A percentile compares a stretch with the other conserved stretches of the same genome.
Evolutionary conservation across 805 yeast species (phyloP).

Genomic region (Kodamaea neixiangensis): DNA sequence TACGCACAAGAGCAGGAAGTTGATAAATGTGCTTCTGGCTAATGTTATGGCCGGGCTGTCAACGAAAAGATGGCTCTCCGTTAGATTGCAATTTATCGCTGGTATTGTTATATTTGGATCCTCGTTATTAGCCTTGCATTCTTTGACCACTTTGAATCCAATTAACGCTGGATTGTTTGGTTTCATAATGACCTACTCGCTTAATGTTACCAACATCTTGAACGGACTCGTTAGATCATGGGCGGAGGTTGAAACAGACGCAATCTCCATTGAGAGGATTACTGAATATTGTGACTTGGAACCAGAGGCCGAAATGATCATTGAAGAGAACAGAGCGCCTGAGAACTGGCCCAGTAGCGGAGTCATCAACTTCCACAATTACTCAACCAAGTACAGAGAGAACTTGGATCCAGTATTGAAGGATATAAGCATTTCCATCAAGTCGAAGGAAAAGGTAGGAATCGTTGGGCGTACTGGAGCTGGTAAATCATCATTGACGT

Average conservation of each 20-base stretch:
- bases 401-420: slow-evolving; percentile 79
- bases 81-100: slow-evolving; percentile 63
- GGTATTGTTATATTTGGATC: slow-evolving; percentile 54
- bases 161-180: slow-evolving; percentile 63
- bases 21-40: slow-evolving; percentile 50
- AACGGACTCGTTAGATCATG: slow-evolving; percentile 58
- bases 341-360: slow-evolving; percentile 80
- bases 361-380: slow-evolving; percentile 62
- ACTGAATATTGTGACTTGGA: slow-evolving; percentile 54
- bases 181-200: slow-evolving; percentile 61
- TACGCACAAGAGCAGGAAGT: slow-evolving; percentile 50
- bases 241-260: slow-evolving; percentile 63
- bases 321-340: slow-evolving; percentile 38
- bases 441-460: slow-evolving; percentile 83
- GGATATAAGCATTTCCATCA: slow-evolving; percentile 60
- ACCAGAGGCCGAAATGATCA: slow-evolving; percentile 48
- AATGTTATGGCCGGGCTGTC: slow-evolving; percentile 25
- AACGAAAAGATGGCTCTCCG: slow-evolving; percentile 65
- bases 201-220: slow-evolving; percentile 55
- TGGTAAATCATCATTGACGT: slow-evolving; percentile 73
- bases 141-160: slow-evolving; percentile 41
- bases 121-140: slow-evolving; percentile 46
- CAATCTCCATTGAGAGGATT: slow-evolving; percentile 69
- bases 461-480: slow-evolving; percentile 90
- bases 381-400: slow-evolving; percentile 79